Conservation (phyloP, 2,329 filamentous ascomycete species). For the Aspergillus glaucus region DNA sequence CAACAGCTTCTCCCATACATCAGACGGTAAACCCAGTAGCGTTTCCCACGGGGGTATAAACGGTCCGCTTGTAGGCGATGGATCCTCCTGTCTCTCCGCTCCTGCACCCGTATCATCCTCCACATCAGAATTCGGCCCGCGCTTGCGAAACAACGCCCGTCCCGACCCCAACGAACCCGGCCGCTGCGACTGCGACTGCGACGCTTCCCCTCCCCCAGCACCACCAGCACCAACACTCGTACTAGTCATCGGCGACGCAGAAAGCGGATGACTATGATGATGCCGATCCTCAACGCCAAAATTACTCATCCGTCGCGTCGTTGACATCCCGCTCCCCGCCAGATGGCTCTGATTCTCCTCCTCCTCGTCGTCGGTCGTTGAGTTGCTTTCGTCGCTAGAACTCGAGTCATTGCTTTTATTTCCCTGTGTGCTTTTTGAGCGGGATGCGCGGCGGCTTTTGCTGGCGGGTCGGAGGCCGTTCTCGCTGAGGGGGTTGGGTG, state of each 20-base stretch:
- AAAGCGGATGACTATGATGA: slow-evolving; percentile 5
- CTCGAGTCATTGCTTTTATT: slow-evolving; percentile 32
- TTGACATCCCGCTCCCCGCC: slow-evolving; percentile 16
- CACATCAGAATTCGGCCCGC: slow-evolving; percentile 23
- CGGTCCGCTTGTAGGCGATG: slow-evolving; percentile 13
- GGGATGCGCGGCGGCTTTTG: slow-evolving; percentile 29
- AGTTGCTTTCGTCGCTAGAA: slow-evolving; percentile 32
- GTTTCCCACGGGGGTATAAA: slow-evolving; percentile 46
- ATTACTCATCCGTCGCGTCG: slow-evolving; percentile 25
- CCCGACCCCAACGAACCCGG: slow-evolving; percentile 30
- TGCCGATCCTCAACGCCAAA: slow-evolving; percentile 28
- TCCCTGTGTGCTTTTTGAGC: slow-evolving; percentile 23
- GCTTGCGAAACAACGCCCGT: slow-evolving; percentile 22
- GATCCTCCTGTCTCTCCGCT: slow-evolving; percentile 25
- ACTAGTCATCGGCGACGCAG: slow-evolving; percentile 17
- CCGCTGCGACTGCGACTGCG: slow-evolving; percentile 22
- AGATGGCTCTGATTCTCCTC: slow-evolving; percentile 22
- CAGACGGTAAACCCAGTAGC: slow-evolving; percentile 66
- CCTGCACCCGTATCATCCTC: slow-evolving; percentile 26
- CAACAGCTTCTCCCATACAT: slow-evolving; percentile 71
- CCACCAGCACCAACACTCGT: not conserved
- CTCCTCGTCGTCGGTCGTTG: slow-evolving; percentile 37
- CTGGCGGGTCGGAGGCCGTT: slow-evolving; percentile 28
- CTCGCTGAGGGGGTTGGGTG: slow-evolving; percentile 49
- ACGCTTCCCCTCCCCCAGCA: slow-evolving; percentile 15